Base-by-base conservation (phyloP, 768 basidiomycete genomes). In the Mycena haematopus region DNA sequence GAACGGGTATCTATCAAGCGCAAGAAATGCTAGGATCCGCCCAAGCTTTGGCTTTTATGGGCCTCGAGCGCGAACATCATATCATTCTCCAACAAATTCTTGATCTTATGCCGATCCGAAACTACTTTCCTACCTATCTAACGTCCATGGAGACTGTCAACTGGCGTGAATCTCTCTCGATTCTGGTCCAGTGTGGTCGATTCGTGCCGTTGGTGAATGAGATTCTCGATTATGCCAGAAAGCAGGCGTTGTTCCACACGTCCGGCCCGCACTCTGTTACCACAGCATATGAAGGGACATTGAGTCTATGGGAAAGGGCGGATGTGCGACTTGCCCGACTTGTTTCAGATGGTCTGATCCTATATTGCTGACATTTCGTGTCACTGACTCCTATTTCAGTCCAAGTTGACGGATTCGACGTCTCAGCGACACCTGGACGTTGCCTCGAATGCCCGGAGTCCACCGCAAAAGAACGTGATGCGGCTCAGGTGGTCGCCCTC, bases 1-100 rank as follows among this genome's bases (percentile, higher is more conserved):
- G 77, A 9, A 79, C 78, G 0, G 84, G 84, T 4, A 77, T 77
- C 1, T 77, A 81, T 42, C 76, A 83, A 49, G 82, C 82, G 0
- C 65, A 84, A 21, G 65, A 72, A 51, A 68, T 77, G 46, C 69
- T 85, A 25, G 62, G 62, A 13, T 80, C 79, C 0, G 76, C 79
- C 7, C 61, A 71, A 10, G 77, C 71, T 38, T 70, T 63, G 33
- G 82, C 84, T 0, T 82, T 84, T 57, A 75, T 78, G 70, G 68
- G 58, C 46, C 69, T 82, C 15, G 60, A 61, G 22, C 1, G 36
- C 11, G 65, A 68, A 2, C 77, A 81, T n/a, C 50, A 68, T 4
- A 58, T 68, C 17, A 69, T 80, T 33, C 68, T 84, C 13, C 54
- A 56, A 10, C 60, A 65, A 33, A 79, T 83, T 31, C 64, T 66